Conservation (phyloP, 352 stramenopile genomes). For the Blastocystis sp. region DNA sequence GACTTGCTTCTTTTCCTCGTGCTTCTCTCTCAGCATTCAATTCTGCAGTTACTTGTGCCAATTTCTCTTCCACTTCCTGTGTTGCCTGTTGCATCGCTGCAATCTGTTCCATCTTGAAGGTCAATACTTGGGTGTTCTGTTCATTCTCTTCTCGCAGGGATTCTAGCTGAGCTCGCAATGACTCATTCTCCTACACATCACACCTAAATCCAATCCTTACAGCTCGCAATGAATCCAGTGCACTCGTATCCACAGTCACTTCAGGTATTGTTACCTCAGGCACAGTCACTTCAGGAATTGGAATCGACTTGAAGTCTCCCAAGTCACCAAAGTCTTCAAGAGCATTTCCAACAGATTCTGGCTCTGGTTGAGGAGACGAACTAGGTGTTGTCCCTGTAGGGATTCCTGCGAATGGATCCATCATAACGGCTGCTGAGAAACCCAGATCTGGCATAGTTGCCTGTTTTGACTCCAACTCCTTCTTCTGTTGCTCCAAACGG, state of each 20-base stretch:
- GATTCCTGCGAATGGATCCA: conserved; percentile 31
- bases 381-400: neutral
- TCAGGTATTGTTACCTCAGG: neutral
- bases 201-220: neutral
- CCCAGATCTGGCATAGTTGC: neutral
- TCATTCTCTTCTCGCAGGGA: conserved; percentile 44
- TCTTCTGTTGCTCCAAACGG: conserved; percentile 29
- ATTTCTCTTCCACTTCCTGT: conserved; percentile 42
- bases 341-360: neutral
- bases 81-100: conserved; percentile 28
- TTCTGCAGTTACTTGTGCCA: conserved; percentile 9
- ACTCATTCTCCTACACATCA: conserved; percentile 39
- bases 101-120: conserved; percentile 54
- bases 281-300: neutral
- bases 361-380: neutral
- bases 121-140: conserved; percentile 34
- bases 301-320: neutral
- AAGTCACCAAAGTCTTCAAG: conserved; percentile 27
- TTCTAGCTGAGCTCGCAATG: neutral
- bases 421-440: conserved; percentile 10
- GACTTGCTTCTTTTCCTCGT: neutral
- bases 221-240: neutral
- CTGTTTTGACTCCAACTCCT: conserved; percentile 8
- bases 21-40: conserved; percentile 7
- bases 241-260: neutral